Percentiles rank a stretch among this genome's conserved stretches.
Conservation (phyloP, 768 basidiomycete species). For the Lactarius tabidus region DNA sequence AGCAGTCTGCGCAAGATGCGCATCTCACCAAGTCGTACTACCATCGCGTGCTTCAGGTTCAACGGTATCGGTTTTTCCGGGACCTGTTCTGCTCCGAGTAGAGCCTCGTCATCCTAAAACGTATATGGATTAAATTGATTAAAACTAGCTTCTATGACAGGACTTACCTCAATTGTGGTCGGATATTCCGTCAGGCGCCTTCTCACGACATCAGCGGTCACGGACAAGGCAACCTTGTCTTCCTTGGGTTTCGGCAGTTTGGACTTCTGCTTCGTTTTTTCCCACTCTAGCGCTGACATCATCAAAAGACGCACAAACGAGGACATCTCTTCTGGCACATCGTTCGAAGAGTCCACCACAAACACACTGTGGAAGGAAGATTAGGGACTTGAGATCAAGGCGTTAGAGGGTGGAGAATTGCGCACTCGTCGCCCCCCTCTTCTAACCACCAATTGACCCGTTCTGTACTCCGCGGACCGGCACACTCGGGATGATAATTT, state of each 20-base stretch:
- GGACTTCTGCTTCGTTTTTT: conserved; percentile 52
- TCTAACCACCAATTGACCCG: conserved; percentile 95
- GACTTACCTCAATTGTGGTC: conserved; percentile 56
- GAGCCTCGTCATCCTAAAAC: conserved; percentile 48
- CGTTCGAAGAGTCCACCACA: conserved; percentile 48
- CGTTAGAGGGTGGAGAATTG: conserved; percentile 18
- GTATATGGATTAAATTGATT: neutral
- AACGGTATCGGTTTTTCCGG: conserved; percentile 30
- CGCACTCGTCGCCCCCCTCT: conserved; percentile 84
- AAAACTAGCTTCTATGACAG: neutral
- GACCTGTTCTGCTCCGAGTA: conserved; percentile 32
- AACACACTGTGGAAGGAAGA: conserved; percentile 44
- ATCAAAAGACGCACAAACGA: conserved; percentile 65
- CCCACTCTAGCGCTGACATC: conserved; percentile 54
- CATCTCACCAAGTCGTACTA: conserved; percentile 82
- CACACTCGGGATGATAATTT: conserved; percentile 5
- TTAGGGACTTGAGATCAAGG: neutral
- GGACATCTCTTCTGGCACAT: conserved; percentile 52
- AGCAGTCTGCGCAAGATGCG: conserved; percentile 43
- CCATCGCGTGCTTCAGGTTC: conserved; percentile 56
- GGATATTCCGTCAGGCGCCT: conserved; percentile 53
- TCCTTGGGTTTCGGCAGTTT: conserved; percentile 72
- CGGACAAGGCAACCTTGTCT: conserved; percentile 43
- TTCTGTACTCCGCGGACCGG: conserved; percentile 34
- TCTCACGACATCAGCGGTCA: conserved; percentile 48